Percentiles rank a stretch among this genome's conserved stretches.
phyloP scores from a whole-genome alignment of 1,284 basidiomycete species.

The Blastosporella zonata region DNA sequence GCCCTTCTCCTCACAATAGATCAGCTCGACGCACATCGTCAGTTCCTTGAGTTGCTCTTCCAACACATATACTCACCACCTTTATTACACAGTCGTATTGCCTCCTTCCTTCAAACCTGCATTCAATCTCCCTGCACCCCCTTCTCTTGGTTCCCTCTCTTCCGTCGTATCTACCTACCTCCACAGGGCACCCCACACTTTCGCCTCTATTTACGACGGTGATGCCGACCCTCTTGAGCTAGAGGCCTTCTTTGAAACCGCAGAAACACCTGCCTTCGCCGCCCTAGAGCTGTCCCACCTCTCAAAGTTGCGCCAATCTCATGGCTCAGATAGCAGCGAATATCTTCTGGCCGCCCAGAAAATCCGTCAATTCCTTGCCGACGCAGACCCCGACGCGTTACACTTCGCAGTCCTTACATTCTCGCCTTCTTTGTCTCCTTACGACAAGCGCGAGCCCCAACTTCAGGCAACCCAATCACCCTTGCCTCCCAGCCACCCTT shows the following conservation, averaged over 20 bases:
- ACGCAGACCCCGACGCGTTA: conserved; percentile 35
- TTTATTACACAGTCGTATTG: conserved; percentile 45
- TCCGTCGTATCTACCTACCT: conserved; percentile 54
- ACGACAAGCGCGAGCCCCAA: conserved; percentile 27
- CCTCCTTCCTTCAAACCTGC: conserved; percentile 44
- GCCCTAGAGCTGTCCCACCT: conserved; percentile 58
- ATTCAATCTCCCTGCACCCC: conserved; percentile 35
- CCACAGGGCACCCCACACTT: conserved; percentile 55
- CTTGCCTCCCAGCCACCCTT: conserved; percentile 40
- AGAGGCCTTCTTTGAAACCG: conserved; percentile 47
- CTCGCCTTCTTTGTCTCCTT: conserved; percentile 26
- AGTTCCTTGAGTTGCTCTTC: conserved; percentile 19
- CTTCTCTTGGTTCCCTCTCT: conserved; percentile 36
- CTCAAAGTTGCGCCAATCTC: conserved; percentile 39
- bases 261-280: conserved; percentile 49
- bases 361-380: conserved; percentile 43
- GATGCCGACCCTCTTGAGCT: conserved; percentile 43
- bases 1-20: conserved; percentile 56
- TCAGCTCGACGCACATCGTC: conserved; percentile 57
- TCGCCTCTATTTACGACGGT: conserved; percentile 47
- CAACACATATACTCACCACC: background rate
- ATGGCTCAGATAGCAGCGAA: conserved; percentile 52
- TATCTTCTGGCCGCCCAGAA: conserved; percentile 45
- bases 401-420: conserved; percentile 55
- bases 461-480: conserved; percentile 51